These are phyloP conservation scores for barrel medic (Medicago truncatula) DNA, from an alignment of 306 rosid genomes.

Conservation along the genomic window MtrunA17r5.0-ANR NC_053046.1:13660001-13660500, in stretches of 20 bases:
- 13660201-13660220: conserved; percentile 49
- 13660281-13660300: conserved; percentile 42
- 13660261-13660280: conserved; percentile 30
- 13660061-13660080: conserved; percentile 25
- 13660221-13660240: conserved; percentile 45
- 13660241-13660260: conserved; percentile 37
- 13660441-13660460: conserved; percentile 62
- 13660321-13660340: conserved; percentile 38
- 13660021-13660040: conserved; percentile 57
- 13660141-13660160: conserved; percentile 40
- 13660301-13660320: conserved; percentile 41
- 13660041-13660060: conserved; percentile 39
- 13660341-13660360: conserved; percentile 44
- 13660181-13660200: conserved; percentile 34
- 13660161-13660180: conserved; percentile 39
- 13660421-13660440: conserved; percentile 56
- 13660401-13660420: conserved; percentile 58
- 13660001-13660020: conserved; percentile 38
- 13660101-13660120: conserved; percentile 36
- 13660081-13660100: conserved; percentile 42
- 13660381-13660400: conserved; percentile 34
- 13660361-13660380: conserved; percentile 25
- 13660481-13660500: conserved; percentile 65
- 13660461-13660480: conserved; percentile 63
- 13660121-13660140: conserved; percentile 40